A percentile compares a stretch with the other conserved stretches of the same genome.
phyloP scores from a whole-genome alignment of 495 filamentous ascomycete species.

The Xylaria palmicola region DNA sequence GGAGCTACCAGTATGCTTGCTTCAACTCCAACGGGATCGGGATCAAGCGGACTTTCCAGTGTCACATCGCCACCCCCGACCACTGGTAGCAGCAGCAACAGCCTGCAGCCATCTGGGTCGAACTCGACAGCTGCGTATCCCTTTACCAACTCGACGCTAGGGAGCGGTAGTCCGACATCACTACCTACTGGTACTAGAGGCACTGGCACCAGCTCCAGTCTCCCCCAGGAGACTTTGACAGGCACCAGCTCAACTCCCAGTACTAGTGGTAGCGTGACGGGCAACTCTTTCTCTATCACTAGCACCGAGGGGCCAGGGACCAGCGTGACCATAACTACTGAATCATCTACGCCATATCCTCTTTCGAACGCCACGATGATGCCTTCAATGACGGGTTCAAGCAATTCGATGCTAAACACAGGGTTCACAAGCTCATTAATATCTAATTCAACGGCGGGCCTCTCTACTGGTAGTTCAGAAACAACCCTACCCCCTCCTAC shows the following conservation, averaged over 20 bases:
- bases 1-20: neutral
- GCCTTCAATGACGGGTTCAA: slow-evolving; percentile 15
- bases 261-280: neutral
- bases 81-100: neutral
- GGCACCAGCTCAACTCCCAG: neutral
- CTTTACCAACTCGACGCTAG: slow-evolving; percentile 24
- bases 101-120: neutral
- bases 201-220: neutral
- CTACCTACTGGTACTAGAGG: neutral
- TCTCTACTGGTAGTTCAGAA: neutral
- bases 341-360: slow-evolving; percentile 13
- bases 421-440: neutral
- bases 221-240: neutral
- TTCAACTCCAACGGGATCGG: neutral
- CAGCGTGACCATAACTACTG: neutral
- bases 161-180: neutral
- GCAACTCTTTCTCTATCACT: neutral
- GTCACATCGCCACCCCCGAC: neutral
- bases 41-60: neutral
- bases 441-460: neutral
- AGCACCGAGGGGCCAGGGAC: neutral
- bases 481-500: neutral
- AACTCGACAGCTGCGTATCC: slow-evolving; percentile 18
- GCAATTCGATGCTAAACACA: neutral
- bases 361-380: slow-evolving; percentile 20